Conservation (phyloP, 2,329 filamentous ascomycete species). For the Cercospora nicotianae region DNA sequence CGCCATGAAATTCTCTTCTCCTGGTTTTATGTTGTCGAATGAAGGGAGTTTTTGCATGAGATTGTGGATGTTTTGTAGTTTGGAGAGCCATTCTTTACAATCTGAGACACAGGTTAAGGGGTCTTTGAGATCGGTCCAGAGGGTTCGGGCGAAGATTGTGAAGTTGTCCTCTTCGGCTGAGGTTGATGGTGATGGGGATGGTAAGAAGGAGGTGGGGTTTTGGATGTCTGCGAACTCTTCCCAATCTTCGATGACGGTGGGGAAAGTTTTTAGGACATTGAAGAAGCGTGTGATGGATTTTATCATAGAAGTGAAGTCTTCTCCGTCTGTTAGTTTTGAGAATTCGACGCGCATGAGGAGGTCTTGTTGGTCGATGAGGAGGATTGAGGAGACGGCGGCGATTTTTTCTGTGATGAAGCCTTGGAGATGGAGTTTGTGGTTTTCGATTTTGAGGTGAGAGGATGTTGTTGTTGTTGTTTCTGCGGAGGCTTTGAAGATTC, state of each 20-base stretch:
- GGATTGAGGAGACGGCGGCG: background rate
- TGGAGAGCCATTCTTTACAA: background rate
- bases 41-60: background rate
- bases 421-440: background rate
- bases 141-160: conserved; percentile 1
- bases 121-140: background rate
- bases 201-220: background rate
- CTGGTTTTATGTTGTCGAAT: background rate
- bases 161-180: background rate
- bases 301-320: background rate
- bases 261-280: background rate
- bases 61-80: background rate
- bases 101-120: background rate
- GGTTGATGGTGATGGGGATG: background rate
- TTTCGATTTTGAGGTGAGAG: background rate
- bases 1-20: background rate
- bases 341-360: background rate
- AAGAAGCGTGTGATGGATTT: background rate
- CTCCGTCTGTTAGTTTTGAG: background rate
- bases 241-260: background rate
- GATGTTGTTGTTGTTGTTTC: background rate
- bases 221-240: background rate
- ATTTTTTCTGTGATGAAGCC: background rate
- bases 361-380: background rate
- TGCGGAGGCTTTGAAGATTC: background rate